phyloP scores from a whole-genome alignment of 2,329 filamentous ascomycete species.

The Penicillium sp. region DNA sequence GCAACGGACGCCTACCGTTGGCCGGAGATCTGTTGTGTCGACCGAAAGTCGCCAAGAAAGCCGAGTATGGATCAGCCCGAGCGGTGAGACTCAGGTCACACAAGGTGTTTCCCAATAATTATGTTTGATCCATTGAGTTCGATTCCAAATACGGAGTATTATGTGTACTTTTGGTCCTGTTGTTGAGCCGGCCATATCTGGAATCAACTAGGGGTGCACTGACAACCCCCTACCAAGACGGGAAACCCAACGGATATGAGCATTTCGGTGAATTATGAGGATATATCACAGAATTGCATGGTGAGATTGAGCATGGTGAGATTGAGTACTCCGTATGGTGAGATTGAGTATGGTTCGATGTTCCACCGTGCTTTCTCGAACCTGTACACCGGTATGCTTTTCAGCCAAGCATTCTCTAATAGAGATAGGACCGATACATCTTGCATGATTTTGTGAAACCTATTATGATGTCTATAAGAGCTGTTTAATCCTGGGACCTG shows the following conservation, averaged over 20 bases:
- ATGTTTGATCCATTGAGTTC: slow-evolving; percentile 8
- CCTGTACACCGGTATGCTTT: neutral
- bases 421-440: neutral
- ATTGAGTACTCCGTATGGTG: neutral
- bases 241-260: neutral
- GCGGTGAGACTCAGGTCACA: slow-evolving; percentile 16
- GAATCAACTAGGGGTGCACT: neutral
- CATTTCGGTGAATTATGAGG: neutral
- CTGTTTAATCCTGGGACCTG: neutral
- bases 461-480: neutral
- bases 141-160: slow-evolving; percentile 9
- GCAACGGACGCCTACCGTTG: slow-evolving; percentile 15
- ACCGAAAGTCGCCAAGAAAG: slow-evolving; percentile 17
- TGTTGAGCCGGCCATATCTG: neutral
- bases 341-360: neutral
- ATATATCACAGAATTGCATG: neutral
- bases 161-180: neutral
- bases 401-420: slow-evolving; percentile 10
- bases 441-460: slow-evolving; percentile 1
- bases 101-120: slow-evolving; percentile 9
- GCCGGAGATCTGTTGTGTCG: slow-evolving; percentile 14
- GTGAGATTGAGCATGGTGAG: neutral
- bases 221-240: neutral
- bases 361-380: neutral
- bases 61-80: slow-evolving; percentile 21